Percentiles rank a stretch among this genome's conserved stretches.
Conservation (phyloP, 2,329 filamentous ascomycete species). For the Fusarium udum region DNA sequence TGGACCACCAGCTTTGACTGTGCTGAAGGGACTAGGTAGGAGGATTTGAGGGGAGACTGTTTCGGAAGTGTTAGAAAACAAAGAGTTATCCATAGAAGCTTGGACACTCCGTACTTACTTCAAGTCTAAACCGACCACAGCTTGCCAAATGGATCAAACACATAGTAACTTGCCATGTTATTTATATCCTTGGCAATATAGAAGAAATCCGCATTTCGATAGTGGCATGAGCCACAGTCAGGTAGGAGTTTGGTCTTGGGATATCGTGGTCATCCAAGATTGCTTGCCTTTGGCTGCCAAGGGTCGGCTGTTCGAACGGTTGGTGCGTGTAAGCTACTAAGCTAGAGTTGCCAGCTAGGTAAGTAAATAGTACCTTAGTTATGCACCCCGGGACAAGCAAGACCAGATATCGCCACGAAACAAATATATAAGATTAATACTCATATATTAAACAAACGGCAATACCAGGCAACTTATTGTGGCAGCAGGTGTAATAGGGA, state of each 20-base stretch:
- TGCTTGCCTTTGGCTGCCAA: constrained; percentile 8
- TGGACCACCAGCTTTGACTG: neutral
- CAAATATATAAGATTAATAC: neutral
- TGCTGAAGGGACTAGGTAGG: neutral
- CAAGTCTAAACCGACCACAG: neutral
- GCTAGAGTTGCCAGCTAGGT: neutral
- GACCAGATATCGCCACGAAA: neutral
- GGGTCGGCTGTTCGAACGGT: neutral
- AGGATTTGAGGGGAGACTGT: neutral
- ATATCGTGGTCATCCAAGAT: neutral
- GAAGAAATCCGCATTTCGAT: neutral
- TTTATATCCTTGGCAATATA: neutral
- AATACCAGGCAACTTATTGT: neutral
- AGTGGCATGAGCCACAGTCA: neutral
- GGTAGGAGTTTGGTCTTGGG: neutral
- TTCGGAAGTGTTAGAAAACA: neutral
- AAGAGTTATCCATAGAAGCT: neutral
- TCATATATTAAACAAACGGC: neutral
- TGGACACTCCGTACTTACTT: neutral
- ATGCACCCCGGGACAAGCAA: constrained; percentile 2
- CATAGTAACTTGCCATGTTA: neutral
- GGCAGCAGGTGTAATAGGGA: neutral
- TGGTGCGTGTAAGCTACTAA: constrained; percentile 3
- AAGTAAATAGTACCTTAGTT: neutral
- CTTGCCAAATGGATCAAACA: neutral